Conservation (phyloP, 2,329 filamentous ascomycete species). For the Botrytis sinoallii region DNA sequence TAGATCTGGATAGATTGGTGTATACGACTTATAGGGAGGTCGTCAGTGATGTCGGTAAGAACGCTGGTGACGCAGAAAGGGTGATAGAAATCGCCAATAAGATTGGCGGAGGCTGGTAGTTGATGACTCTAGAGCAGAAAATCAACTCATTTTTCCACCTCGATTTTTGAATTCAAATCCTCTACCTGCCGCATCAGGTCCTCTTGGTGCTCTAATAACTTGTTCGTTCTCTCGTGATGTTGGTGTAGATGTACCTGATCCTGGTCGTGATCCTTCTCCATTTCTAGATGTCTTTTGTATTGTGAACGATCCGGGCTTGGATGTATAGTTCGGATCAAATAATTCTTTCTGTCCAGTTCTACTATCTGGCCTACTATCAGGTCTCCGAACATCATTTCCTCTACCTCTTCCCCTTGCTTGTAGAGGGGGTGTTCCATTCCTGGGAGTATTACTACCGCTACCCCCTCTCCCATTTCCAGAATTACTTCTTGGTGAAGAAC, state of each 20-base stretch:
- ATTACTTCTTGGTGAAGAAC: conserved; percentile 44
- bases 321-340: conserved; percentile 71
- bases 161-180: conserved; percentile 73
- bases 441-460: conserved; percentile 44
- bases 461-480: conserved; percentile 17
- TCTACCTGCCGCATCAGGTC: conserved; percentile 72
- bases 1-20: conserved; percentile 68
- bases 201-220: conserved; percentile 70
- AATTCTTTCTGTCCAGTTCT: conserved; percentile 54
- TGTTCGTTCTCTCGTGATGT: conserved; percentile 60
- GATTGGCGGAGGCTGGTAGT: conserved; percentile 94
- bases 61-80: conserved; percentile 67
- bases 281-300: conserved; percentile 42
- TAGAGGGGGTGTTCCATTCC: conserved; percentile 61
- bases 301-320: conserved; percentile 55
- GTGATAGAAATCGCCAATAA: conserved; percentile 87
- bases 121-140: conserved; percentile 60
- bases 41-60: conserved; percentile 89
- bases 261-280: conserved; percentile 41
- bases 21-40: conserved; percentile 90
- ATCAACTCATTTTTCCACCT: conserved; percentile 53
- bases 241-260: conserved; percentile 46
- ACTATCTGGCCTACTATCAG: conserved; percentile 29
- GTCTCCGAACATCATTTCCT: conserved; percentile 38
- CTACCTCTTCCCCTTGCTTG: conserved; percentile 47